phyloP scores from a whole-genome alignment of 805 yeast genomes.

The Maudiozyma bulderi region DNA sequence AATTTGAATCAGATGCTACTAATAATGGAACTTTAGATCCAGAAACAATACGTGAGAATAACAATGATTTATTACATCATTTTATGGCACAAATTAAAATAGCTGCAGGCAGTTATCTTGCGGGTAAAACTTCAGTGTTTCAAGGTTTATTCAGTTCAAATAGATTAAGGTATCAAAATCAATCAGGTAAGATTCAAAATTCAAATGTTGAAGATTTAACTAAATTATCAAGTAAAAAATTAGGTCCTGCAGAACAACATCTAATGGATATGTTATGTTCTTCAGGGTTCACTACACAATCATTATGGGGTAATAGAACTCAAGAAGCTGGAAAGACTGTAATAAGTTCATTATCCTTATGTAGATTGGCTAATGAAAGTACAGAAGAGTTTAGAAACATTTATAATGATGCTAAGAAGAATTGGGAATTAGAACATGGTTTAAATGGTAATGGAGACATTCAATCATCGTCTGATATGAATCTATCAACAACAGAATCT shows the following conservation, averaged over 20 bases:
- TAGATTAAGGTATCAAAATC: slow-evolving; percentile 20
- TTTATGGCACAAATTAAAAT: slow-evolving; percentile 61
- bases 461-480: background rate
- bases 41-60: slow-evolving; percentile 37
- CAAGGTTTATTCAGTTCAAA: slow-evolving; percentile 50
- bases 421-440: slow-evolving; percentile 16
- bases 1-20: slow-evolving; percentile 31
- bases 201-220: slow-evolving; percentile 35
- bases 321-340: slow-evolving; percentile 81
- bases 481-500: slow-evolving; percentile 10
- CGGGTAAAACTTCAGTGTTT: slow-evolving; percentile 52
- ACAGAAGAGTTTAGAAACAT: slow-evolving; percentile 25
- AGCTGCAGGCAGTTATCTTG: slow-evolving; percentile 60
- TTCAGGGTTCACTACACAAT: slow-evolving; percentile 63
- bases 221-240: slow-evolving; percentile 34
- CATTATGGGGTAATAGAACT: slow-evolving; percentile 83
- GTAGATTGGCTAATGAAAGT: slow-evolving; percentile 33
- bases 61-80: slow-evolving; percentile 25
- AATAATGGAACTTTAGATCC: slow-evolving; percentile 14
- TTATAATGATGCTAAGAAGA: slow-evolving; percentile 14
- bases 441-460: background rate
- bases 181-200: background rate
- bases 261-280: slow-evolving; percentile 89
- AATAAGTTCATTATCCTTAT: slow-evolving; percentile 54
- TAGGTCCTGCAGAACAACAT: slow-evolving; percentile 91